Percentiles rank a stretch among this genome's conserved stretches.
phyloP scores from a whole-genome alignment of 768 basidiomycete species.

The Boletus eberwhitei region DNA sequence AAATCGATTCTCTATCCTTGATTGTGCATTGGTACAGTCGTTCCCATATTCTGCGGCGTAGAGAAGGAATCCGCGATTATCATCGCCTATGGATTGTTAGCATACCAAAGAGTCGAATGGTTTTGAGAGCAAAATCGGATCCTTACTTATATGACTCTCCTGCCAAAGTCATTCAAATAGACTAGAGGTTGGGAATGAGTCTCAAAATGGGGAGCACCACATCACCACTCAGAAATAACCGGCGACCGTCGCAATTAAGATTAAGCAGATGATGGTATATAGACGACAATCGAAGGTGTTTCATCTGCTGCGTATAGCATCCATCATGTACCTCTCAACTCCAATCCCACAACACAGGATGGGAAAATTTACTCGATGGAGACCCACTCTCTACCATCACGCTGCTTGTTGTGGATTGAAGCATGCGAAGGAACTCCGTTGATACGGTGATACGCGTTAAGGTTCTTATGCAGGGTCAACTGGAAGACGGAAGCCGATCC shows the following conservation, averaged over 20 bases:
- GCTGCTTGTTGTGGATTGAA: constrained; percentile 64
- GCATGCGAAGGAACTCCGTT: constrained; percentile 78
- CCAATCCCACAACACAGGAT: neutral
- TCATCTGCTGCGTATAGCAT: constrained; percentile 9
- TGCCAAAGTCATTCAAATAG: too few relatives aligned
- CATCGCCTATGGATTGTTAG: neutral
- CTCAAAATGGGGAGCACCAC: too few relatives aligned
- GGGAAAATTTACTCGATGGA: constrained; percentile 20
- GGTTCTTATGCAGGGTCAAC: constrained; percentile 96
- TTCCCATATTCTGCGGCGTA: neutral
- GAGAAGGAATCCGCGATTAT: neutral
- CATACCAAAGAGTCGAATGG: neutral
- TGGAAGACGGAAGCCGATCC: constrained; percentile 94
- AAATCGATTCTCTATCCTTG: neutral
- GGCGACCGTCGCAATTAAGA: constrained; percentile 13
- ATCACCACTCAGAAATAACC: too few relatives aligned
- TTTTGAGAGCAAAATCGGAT: too few relatives aligned
- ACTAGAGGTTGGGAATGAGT: too few relatives aligned
- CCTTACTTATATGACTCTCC: too few relatives aligned
- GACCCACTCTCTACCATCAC: constrained; percentile 27
- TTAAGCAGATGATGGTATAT: constrained; percentile 28
- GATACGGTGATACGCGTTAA: constrained; percentile 92
- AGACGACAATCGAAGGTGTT: constrained; percentile 5
- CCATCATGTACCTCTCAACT: neutral
- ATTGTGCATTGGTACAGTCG: neutral